Evolutionary conservation across 2,329 filamentous ascomycete genomes (phyloP), one percentile per base, ranked within the genome.

Genomic region (Colletotrichum sansevieriae): DNA sequence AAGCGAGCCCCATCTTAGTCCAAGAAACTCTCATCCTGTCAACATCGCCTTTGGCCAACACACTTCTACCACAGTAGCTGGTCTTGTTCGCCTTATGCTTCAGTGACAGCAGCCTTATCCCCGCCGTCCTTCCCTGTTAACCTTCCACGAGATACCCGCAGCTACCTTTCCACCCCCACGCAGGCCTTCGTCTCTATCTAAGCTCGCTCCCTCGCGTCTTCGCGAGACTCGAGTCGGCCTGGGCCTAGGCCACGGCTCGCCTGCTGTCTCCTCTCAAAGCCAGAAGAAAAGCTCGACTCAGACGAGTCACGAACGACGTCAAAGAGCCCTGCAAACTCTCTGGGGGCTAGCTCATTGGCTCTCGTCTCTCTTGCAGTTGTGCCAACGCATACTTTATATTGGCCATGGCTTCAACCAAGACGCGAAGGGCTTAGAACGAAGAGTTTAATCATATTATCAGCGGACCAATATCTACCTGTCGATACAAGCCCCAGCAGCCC

Each of bases 231-330:
- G 29, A 8, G 20, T 56, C 52, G 51, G 18, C 25, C 11, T n/a
- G 49, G n/a, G 25, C 29, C 15, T 29, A 56, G 41, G 22, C 22
- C 22, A 22, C 22, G 41, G 49, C 22, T 49, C 22, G 25, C 58
- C 49, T 43, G 12, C 59, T 18, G 47, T 44, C 47, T 54, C 15
- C 35, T 22, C 22, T 22, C 22, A 22, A 22, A 22, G 22, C 22
- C 22, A 11, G 18, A 18, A 18, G 18, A 18, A 18, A 15, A n/a
- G 12, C n/a, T 25, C 39, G 58, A 59, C 60, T 58, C 65, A 59
- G 54, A 64, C 65, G 65, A 68, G 65, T 68, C 65, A 65, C 61
- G 60, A 49, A 54, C 60, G 60, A 59, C 54, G 35, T 59, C 61
- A 35, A 64, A 43, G 25, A 58, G 44, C 15, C 25, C 22, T 20